Evolutionary conservation across 1,139 yeast genomes (phyloP).

Genomic region (Lodderomyces margitis): DNA sequence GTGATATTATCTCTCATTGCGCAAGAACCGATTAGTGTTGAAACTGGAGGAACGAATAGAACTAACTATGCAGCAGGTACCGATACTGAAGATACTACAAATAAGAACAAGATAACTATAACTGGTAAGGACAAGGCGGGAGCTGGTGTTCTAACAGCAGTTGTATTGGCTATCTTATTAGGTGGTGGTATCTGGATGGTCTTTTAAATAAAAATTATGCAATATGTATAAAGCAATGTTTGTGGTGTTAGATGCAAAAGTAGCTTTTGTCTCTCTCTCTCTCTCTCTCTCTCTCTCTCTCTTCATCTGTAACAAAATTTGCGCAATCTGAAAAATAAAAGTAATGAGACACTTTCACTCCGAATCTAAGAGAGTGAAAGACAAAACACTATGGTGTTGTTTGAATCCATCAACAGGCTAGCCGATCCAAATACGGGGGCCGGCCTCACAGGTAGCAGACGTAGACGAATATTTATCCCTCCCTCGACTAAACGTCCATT

Average conservation of each 20-base stretch:
- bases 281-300: neutral
- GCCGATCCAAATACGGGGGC: constrained; percentile 41
- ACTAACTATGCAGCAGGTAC: constrained; percentile 51
- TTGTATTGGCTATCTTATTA: constrained; percentile 34
- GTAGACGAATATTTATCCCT: constrained; percentile 57
- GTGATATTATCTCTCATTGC: constrained; percentile 44
- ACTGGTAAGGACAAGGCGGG: constrained; percentile 45
- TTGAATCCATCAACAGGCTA: constrained; percentile 38
- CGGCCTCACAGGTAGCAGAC: constrained; percentile 37
- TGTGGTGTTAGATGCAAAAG: neutral
- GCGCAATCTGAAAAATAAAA: neutral
- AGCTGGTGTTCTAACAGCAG: constrained; percentile 47
- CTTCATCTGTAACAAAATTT: neutral
- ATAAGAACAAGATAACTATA: constrained; percentile 30
- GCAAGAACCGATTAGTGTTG: constrained; percentile 34
- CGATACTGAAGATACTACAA: constrained; percentile 24
- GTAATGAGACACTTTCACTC: too few relatives aligned
- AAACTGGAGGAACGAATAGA: constrained; percentile 46
- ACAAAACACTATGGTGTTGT: constrained; percentile 37
- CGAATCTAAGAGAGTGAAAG: constrained; percentile 1
- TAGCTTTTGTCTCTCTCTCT: neutral
- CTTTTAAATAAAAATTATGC: constrained; percentile 20
- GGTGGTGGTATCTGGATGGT: constrained; percentile 50
- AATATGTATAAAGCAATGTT: neutral
- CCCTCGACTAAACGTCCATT: constrained; percentile 70